phyloP scores from a whole-genome alignment of 108 stramenopile genomes.

The Conticribra guillardii region DNA sequence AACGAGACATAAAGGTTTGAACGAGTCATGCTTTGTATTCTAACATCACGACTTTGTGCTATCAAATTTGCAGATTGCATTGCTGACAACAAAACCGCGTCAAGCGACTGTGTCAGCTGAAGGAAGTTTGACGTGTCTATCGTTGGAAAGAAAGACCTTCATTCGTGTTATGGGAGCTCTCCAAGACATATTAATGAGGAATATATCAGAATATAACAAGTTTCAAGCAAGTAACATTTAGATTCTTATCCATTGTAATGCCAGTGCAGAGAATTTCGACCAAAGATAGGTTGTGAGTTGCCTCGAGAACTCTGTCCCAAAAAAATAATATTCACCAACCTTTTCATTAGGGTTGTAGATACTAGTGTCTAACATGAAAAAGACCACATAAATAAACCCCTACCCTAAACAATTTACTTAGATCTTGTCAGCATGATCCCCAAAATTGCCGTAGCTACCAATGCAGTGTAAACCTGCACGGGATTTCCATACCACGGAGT shows the following conservation, averaged over 20 bases:
- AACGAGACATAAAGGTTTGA: not conserved
- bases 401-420: too few relatives aligned
- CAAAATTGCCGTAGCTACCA: conserved; percentile 64
- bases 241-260: too few relatives aligned
- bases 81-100: conserved; percentile 61
- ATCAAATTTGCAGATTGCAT: conserved; percentile 52
- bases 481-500: conserved; percentile 46
- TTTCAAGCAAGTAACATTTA: conserved; percentile 45
- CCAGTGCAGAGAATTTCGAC: too few relatives aligned
- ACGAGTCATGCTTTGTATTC: not conserved
- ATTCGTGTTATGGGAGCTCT: conserved; percentile 72
- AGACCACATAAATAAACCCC: too few relatives aligned
- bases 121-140: conserved; percentile 56
- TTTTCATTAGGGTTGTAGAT: too few relatives aligned
- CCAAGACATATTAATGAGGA: conserved; percentile 71
- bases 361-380: too few relatives aligned
- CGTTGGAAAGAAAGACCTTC: conserved; percentile 75
- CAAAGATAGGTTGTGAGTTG: too few relatives aligned
- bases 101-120: conserved; percentile 75
- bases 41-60: not conserved
- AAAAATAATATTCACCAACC: too few relatives aligned
- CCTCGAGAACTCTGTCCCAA: too few relatives aligned
- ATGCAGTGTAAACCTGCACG: conserved; percentile 72
- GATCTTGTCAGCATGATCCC: conserved; percentile 33
- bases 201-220: conserved; percentile 62